Percentiles rank a stretch among this genome's conserved stretches.
These are phyloP conservation scores for Cercospora zeina DNA, from an alignment of 2,329 filamentous ascomycete genomes.

Conservation along the genomic window DNA sequence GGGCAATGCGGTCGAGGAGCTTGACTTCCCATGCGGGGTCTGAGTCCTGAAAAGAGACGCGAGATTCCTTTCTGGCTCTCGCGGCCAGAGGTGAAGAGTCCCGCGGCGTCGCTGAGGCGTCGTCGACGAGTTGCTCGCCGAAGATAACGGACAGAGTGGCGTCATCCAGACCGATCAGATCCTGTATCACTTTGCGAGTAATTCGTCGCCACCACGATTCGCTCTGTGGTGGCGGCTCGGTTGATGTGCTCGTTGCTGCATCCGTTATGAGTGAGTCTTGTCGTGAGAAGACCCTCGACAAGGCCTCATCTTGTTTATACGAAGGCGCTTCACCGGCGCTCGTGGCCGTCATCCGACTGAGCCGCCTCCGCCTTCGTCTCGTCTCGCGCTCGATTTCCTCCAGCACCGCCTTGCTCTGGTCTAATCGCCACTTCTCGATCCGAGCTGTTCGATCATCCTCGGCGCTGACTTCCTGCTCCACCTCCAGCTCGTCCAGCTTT, in stretches of 20 bases:
- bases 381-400: slow-evolving; percentile 91
- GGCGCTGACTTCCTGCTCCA: slow-evolving; percentile 57
- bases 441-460: slow-evolving; percentile 71
- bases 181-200: slow-evolving; percentile 80
- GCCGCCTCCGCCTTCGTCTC: slow-evolving; percentile 59
- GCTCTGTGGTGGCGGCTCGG: slow-evolving; percentile 42
- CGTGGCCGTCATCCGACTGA: slow-evolving; percentile 56
- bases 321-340: slow-evolving; percentile 19
- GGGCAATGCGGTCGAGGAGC: slow-evolving; percentile 79
- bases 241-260: slow-evolving; percentile 25
- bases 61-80: slow-evolving; percentile 36
- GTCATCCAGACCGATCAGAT: slow-evolving; percentile 90
- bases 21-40: slow-evolving; percentile 67
- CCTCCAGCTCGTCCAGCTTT: slow-evolving; percentile 57
- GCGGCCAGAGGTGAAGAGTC: slow-evolving; percentile 38
- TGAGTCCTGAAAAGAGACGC: slow-evolving; percentile 41
- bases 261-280: slow-evolving; percentile 34
- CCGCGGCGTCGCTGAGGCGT: slow-evolving; percentile 38
- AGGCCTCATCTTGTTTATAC: slow-evolving; percentile 24
- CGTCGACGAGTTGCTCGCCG: slow-evolving; percentile 68
- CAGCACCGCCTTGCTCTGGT: slow-evolving; percentile 81
- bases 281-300: slow-evolving; percentile 25
- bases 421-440: slow-evolving; percentile 88
- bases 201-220: slow-evolving; percentile 78
- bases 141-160: slow-evolving; percentile 80